phyloP scores from a whole-genome alignment of 768 basidiomycete genomes.

The Pholiota conissans region DNA sequence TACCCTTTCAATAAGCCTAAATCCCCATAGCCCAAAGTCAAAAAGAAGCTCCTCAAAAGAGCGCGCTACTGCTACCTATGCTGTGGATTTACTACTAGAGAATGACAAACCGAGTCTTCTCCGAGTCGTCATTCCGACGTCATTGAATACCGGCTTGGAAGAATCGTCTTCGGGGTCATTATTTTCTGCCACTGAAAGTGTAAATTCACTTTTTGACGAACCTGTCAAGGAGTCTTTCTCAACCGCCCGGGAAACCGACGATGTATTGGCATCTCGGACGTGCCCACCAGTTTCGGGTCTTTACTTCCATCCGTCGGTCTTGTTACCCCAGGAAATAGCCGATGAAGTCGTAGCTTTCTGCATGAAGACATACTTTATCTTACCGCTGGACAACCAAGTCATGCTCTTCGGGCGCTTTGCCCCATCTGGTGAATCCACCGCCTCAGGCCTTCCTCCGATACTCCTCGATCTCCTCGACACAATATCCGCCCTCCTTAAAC shows the following conservation, averaged over 20 bases:
- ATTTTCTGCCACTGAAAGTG: constrained; percentile 6
- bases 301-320: constrained; percentile 53
- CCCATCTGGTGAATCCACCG: constrained; percentile 10
- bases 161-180: constrained; percentile 4
- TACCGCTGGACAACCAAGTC: constrained; percentile 64
- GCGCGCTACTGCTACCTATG: not conserved
- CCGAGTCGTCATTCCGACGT: constrained; percentile 17
- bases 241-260: not conserved
- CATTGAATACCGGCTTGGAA: constrained; percentile 11
- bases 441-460: constrained; percentile 54
- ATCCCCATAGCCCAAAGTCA: constrained; percentile 4
- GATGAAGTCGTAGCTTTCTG: constrained; percentile 50
- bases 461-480: constrained; percentile 52
- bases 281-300: constrained; percentile 66
- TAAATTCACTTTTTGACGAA: constrained; percentile 18
- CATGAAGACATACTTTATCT: constrained; percentile 54
- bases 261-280: constrained; percentile 29
- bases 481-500: constrained; percentile 48
- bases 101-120: constrained; percentile 14
- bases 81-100: not conserved
- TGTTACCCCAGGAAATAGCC: constrained; percentile 52
- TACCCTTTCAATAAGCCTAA: not conserved
- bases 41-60: constrained; percentile 14
- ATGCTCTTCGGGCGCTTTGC: constrained; percentile 77
- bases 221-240: constrained; percentile 1